Base-by-base conservation (phyloP, 768 basidiomycete species). In the Lactarius akahatsu region DNA sequence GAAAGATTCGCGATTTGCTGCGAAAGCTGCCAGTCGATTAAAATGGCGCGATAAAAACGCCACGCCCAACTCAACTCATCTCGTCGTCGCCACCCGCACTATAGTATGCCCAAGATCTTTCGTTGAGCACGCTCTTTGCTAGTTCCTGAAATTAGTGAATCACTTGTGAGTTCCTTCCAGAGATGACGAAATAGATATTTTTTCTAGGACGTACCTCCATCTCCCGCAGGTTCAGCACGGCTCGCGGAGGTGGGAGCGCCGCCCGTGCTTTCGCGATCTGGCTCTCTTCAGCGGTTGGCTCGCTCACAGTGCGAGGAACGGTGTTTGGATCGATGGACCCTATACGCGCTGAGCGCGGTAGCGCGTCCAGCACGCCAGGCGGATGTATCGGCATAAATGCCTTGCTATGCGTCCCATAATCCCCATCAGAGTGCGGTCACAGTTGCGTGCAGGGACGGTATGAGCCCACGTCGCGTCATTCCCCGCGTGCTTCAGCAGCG, bases 401-500 rank as follows among this genome's bases (percentile, higher is more conserved):
- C 41, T 74, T 69, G 18, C 72, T 70, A 55, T 55, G 58, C 36
- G 41, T 52, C 26, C 54, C 16, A 5, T 65, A 28, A 26, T 43
- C 20, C 45, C 18, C n/a, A 56, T 63, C 65, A 61, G 50, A 52
- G 61, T 62, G 32, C 56, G 20, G 56, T 62, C 36, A 40, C 36
- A 57, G 13, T 18, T 66, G 55, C 43, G 23, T 57, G 32, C 56
- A 36, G 32, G 59, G 43, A 52, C 36, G 43, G 54, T 32, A 58
- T 43, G 23, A 43, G 75, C 90, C 45, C 75, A 91, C 87, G 90
- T 96, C 38, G 92, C 92, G 74, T 94, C 94, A 74, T 88, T 90
- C 30, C 95, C 95, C 2, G 91, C 93, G 71, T 94, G 92, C 74
- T 92, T 92, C 62, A 96, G 74, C 57, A 96, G 89, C 71, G 95